These are phyloP conservation scores for Hemileccinum impolitum DNA, from an alignment of 768 basidiomycete species.

Conservation along the genomic window DNA sequence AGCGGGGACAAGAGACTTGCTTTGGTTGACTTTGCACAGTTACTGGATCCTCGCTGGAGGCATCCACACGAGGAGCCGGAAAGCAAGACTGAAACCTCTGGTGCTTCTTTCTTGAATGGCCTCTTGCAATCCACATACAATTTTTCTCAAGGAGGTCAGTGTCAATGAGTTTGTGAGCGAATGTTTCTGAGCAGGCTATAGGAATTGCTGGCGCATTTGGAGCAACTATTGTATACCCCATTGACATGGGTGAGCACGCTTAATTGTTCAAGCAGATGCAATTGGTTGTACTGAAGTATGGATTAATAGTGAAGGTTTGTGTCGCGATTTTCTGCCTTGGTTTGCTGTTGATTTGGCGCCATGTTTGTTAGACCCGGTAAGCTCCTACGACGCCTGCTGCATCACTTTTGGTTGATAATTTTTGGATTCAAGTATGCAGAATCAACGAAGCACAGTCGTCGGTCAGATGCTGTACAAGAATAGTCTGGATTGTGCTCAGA, in stretches of 20 bases:
- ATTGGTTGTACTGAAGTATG: constrained; percentile 9
- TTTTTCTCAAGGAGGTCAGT: constrained; percentile 79
- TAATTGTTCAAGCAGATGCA: neutral
- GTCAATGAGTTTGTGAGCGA: neutral
- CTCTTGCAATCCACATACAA: constrained; percentile 76
- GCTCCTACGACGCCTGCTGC: neutral
- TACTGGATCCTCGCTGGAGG: constrained; percentile 88
- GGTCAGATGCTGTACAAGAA: constrained; percentile 97
- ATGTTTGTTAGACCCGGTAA: constrained; percentile 54
- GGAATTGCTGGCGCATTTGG: constrained; percentile 92
- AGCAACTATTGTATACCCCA: constrained; percentile 97
- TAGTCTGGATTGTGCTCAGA: constrained; percentile 88
- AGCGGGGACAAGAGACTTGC: constrained; percentile 66
- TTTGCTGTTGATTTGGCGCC: constrained; percentile 8
- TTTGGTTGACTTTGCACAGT: constrained; percentile 86
- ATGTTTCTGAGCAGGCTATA: constrained; percentile 29
- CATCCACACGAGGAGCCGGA: constrained; percentile 59
- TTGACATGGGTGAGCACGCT: constrained; percentile 73
- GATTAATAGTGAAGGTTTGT: constrained; percentile 65
- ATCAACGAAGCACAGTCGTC: constrained; percentile 94
- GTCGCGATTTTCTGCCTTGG: neutral
- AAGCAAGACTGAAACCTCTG: constrained; percentile 26
- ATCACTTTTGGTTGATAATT: neutral
- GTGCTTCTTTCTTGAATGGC: constrained; percentile 48
- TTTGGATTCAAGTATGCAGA: constrained; percentile 73